Base-by-base conservation (phyloP, 306 rosid genomes). In the Rosa chinensis region DNA sequence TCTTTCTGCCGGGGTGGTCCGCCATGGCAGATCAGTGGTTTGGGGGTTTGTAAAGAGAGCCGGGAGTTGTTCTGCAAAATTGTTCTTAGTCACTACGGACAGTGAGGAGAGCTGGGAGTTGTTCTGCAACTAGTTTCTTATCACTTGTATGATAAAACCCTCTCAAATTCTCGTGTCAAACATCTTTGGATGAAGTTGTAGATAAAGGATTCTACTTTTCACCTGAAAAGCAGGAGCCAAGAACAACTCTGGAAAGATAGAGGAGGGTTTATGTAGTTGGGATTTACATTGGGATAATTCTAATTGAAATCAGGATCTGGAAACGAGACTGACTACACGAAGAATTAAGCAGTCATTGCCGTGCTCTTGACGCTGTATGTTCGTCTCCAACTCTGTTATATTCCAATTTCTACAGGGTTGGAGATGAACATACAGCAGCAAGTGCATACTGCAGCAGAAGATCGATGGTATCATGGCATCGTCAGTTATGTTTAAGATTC, bases 61-160 rank as follows among this genome's bases (percentile, higher is more conserved):
- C 78, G 75, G 66, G 52, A 81, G 83, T 66, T 17, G 76, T 71
- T 75, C 79, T 84, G 82, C 85, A 74, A 77, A 8, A 20, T 39
- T 8, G 8, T 40, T 66, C 8, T 17, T 17, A 14, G n/a, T 2
- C 2, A 3, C 3, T 0, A 66, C 0, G 0, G 1, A 2, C 2
- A 0, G 8, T 3, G 70, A 37, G 45, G 1, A 85, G 81, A 85
- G 83, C 72, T 81, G 75, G 56, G 59, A 81, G 83, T 75, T n/a
- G 80, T 70, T 75, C 79, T 84, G 82, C 85, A 74, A 77, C 0
- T 20, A 39, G 18, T 0, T 16, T 64, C 21, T 14, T 1, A 16
- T 61, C 8, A 2, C 25, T 39, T 59, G 2, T 58, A 6, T 0
- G 14, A 8, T 56, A 8, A 8, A 48, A 48, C 52, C 17, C 17